A percentile compares a stretch with the other conserved stretches of the same genome.
Evolutionary conservation across 805 yeast genomes (phyloP).

Genomic region (Kockiozyma suomiensis): DNA sequence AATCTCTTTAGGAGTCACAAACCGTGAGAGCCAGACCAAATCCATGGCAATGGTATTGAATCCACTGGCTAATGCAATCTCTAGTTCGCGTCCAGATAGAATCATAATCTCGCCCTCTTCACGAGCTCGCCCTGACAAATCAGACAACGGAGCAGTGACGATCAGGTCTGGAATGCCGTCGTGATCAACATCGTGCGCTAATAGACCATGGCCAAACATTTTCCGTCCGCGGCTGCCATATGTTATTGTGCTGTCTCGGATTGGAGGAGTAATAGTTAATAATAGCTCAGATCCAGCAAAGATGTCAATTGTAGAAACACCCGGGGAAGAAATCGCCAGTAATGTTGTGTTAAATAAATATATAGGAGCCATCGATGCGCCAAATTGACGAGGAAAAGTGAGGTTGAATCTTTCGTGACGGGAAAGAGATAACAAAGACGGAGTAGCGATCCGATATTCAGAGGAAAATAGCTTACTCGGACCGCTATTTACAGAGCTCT

Average conservation of each 20-base stretch:
- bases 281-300: constrained; percentile 30
- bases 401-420: constrained; percentile 6
- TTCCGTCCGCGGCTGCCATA: constrained; percentile 51
- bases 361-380: constrained; percentile 45
- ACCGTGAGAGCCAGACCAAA: constrained; percentile 13
- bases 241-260: constrained; percentile 36
- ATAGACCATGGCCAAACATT: constrained; percentile 46
- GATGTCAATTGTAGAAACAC: constrained; percentile 50
- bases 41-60: constrained; percentile 21
- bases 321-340: constrained; percentile 57
- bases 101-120: constrained; percentile 29
- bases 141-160: constrained; percentile 51
- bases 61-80: constrained; percentile 25
- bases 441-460: constrained; percentile 14
- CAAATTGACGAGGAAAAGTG: constrained; percentile 48
- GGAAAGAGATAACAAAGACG: background rate
- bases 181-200: constrained; percentile 43
- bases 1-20: constrained; percentile 11
- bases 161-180: constrained; percentile 50
- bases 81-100: constrained; percentile 21
- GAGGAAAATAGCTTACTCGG: background rate
- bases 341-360: constrained; percentile 41
- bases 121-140: constrained; percentile 46
- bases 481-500: background rate
- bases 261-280: constrained; percentile 38